These are phyloP conservation scores for Exophiala phaeomuriformis DNA, from an alignment of 2,329 filamentous ascomycete species.

Conservation along the genomic window DNA sequence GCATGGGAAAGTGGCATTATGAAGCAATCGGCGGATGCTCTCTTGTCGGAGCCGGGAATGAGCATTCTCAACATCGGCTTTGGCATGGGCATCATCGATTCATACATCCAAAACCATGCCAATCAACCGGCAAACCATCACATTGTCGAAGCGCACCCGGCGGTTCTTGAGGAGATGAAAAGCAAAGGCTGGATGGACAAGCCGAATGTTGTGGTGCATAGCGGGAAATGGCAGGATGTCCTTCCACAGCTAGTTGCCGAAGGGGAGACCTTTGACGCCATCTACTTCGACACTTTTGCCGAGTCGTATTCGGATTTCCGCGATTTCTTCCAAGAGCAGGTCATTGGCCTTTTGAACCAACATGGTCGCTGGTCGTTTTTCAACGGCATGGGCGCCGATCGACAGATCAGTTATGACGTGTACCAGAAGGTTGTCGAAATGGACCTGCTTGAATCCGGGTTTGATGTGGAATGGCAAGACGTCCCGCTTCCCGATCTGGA, in stretches of 20 bases:
- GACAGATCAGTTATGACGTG: conserved; percentile 90
- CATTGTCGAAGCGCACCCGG: conserved; percentile 78
- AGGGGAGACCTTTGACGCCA: conserved; percentile 69
- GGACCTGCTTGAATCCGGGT: conserved; percentile 78
- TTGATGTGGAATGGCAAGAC: conserved; percentile 81
- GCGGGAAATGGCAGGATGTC: conserved; percentile 74
- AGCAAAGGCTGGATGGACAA: conserved; percentile 61
- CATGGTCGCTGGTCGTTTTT: conserved; percentile 57
- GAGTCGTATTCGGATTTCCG: conserved; percentile 84
- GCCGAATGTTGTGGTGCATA: conserved; percentile 53
- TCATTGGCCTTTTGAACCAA: conserved; percentile 68
- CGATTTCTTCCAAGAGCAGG: conserved; percentile 78
- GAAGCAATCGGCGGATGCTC: conserved; percentile 62
- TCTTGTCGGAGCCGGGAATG: conserved; percentile 56
- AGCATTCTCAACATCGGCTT: conserved; percentile 80
- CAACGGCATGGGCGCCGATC: conserved; percentile 78
- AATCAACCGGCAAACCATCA: conserved; percentile 65
- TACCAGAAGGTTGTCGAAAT: conserved; percentile 89
- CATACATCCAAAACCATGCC: conserved; percentile 55
- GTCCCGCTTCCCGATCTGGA: conserved; percentile 66
- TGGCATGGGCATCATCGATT: conserved; percentile 83
- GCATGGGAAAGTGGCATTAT: conserved; percentile 84
- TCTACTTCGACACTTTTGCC: conserved; percentile 97
- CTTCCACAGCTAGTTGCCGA: conserved; percentile 60
- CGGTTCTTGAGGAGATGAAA: conserved; percentile 62